These are phyloP conservation scores for Parastagonospora avenae DNA, from an alignment of 2,329 filamentous ascomycete species.

Conservation along the genomic window DNA sequence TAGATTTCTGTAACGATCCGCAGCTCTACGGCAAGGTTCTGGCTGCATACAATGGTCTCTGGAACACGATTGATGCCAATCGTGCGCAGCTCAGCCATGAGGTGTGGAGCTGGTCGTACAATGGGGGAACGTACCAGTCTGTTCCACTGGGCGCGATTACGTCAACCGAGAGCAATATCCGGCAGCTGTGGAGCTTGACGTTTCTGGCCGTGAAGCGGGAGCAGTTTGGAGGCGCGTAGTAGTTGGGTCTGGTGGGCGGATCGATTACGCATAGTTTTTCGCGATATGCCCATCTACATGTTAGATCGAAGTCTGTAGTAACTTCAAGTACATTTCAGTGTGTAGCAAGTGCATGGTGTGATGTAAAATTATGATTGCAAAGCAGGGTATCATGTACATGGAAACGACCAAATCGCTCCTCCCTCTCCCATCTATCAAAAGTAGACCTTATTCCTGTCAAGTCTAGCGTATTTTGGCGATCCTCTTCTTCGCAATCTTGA, in stretches of 20 bases:
- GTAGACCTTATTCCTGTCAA: background rate
- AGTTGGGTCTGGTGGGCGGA: background rate
- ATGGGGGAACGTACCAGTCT: slow-evolving; percentile 53
- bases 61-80: slow-evolving; percentile 66
- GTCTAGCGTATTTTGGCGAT: slow-evolving; percentile 64
- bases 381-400: background rate
- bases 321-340: no score
- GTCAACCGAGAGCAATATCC: slow-evolving; percentile 58
- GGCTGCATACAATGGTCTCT: slow-evolving; percentile 63
- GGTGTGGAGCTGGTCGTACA: slow-evolving; percentile 68
- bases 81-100: slow-evolving; percentile 58
- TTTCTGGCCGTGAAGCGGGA: slow-evolving; percentile 61
- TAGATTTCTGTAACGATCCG: slow-evolving; percentile 58
- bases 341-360: no score
- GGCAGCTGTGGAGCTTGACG: slow-evolving; percentile 64
- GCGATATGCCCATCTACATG: no score
- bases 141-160: slow-evolving; percentile 59
- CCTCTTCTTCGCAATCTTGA: slow-evolving; percentile 75
- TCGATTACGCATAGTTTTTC: no score
- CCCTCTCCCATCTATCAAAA: background rate
- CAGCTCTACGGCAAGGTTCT: slow-evolving; percentile 52
- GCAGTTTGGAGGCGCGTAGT: slow-evolving; percentile 9
- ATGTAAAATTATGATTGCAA: background rate
- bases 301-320: no score
- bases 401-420: background rate